phyloP scores from a whole-genome alignment of 2,329 filamentous ascomycete species.

The Trichoderma sp. region DNA sequence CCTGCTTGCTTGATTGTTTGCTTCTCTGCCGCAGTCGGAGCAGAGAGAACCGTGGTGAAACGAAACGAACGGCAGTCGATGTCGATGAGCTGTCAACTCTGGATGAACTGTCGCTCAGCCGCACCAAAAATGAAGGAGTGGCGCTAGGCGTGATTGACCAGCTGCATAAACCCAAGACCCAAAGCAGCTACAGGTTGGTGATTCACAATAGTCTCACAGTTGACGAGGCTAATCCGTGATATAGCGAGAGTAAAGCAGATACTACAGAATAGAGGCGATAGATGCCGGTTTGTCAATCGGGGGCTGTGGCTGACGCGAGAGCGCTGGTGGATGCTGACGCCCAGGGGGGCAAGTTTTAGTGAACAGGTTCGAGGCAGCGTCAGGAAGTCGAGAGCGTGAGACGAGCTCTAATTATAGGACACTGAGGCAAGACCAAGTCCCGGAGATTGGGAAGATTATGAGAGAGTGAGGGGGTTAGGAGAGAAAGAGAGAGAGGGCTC shows the following conservation, averaged over 20 bases:
- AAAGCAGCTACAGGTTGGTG: not conserved
- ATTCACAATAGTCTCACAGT: not conserved
- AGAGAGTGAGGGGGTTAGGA: not conserved
- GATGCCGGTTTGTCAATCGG: not conserved
- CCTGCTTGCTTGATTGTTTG: not conserved
- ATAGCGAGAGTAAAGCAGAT: conserved; percentile 5
- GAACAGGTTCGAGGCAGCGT: not conserved
- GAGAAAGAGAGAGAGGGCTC: not conserved
- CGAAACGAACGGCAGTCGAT: conserved; percentile 10
- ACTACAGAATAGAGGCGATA: conserved; percentile 4
- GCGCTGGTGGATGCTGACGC: conserved; percentile 14
- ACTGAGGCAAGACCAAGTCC: not conserved
- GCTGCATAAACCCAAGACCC: not conserved
- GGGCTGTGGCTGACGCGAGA: conserved; percentile 10
- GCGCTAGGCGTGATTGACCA: not conserved
- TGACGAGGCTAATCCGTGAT: conserved; percentile 5
- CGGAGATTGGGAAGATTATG: not conserved
- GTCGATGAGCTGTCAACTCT: not conserved
- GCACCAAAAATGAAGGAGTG: not conserved
- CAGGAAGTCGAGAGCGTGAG: not conserved
- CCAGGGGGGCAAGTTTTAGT: not conserved
- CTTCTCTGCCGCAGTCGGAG: not conserved
- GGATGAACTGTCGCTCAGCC: not conserved
- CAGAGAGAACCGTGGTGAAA: not conserved
- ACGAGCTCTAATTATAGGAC: not conserved